A percentile compares a stretch with the other conserved stretches of the same genome.
Conservation (phyloP, 192 early-diverging fungal species). For the Umbelopsis vinacea region DNA sequence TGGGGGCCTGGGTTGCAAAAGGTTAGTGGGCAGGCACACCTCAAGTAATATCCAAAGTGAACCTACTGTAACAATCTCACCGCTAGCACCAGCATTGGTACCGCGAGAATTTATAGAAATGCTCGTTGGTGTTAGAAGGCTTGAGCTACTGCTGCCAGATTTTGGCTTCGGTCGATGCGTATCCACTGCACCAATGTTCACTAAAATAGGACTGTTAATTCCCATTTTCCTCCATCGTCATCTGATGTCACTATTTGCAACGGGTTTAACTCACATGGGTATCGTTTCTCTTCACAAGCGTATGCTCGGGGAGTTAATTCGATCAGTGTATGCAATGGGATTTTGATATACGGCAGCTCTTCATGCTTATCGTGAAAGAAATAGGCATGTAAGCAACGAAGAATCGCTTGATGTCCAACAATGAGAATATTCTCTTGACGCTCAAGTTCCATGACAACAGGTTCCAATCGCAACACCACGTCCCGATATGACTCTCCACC, state of each 20-base stretch:
- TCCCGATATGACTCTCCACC: constrained; percentile 82
- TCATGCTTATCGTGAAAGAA: constrained; percentile 94
- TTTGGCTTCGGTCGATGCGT: constrained; percentile 85
- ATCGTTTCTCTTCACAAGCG: constrained; percentile 91
- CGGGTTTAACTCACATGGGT: constrained; percentile 60
- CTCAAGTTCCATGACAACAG: constrained; percentile 99
- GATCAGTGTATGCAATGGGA: constrained; percentile 97
- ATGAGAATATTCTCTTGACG: constrained; percentile 96
- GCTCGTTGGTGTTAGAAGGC: neutral
- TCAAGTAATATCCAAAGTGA: no score
- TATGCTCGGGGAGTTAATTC: constrained; percentile 98
- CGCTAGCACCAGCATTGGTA: constrained; percentile 30
- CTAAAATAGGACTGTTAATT: constrained; percentile 28
- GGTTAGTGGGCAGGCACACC: no score
- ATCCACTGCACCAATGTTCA: constrained; percentile 98
- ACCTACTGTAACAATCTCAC: constrained; percentile 34
- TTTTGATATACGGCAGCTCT: constrained; percentile 98
- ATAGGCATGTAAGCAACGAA: constrained; percentile 97
- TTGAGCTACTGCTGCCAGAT: neutral
- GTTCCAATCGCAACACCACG: constrained; percentile 94
- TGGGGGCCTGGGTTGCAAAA: neutral
- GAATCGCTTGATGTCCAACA: constrained; percentile 96
- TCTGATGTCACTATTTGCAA: neutral
- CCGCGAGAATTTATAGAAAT: neutral
- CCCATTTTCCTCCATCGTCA: neutral